A percentile compares a stretch with the other conserved stretches of the same genome.
Evolutionary conservation across 176 grass and related monocot genomes (phyloP).

Genomic region (Oropetium thomaeum): DNA sequence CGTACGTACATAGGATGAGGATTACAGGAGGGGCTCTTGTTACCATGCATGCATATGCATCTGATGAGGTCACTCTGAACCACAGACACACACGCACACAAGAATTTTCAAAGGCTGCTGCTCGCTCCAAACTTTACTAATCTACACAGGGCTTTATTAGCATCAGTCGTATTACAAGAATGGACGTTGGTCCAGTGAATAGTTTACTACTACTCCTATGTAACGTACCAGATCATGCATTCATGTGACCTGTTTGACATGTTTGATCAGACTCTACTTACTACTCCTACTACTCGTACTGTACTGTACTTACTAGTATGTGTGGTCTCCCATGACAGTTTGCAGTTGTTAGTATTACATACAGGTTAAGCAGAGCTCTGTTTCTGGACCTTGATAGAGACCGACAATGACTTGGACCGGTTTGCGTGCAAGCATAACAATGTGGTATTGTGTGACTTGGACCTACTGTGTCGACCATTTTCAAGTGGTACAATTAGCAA

Average conservation of each 20-base stretch:
- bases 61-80: neutral
- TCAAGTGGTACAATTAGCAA: neutral
- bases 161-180: too few species aligned
- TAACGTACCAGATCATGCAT: too few species aligned
- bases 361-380: neutral
- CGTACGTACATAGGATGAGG: neutral
- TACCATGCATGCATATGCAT: neutral
- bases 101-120: conserved; percentile 11
- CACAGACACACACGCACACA: too few species aligned
- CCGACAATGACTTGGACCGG: neutral
- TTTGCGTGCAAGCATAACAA: neutral
- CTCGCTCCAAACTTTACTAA: neutral
- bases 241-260: too few species aligned
- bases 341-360: neutral
- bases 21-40: neutral
- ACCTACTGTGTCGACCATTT: neutral
- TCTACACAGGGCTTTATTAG: too few species aligned
- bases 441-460: too few species aligned
- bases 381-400: neutral
- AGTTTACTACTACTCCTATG: too few species aligned
- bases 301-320: too few species aligned
- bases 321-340: neutral
- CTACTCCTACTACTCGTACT: too few species aligned
- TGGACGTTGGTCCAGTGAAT: too few species aligned
- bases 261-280: too few species aligned